phyloP scores from a whole-genome alignment of 345 rosid genomes.

The Microthlaspi erraticum region DNA sequence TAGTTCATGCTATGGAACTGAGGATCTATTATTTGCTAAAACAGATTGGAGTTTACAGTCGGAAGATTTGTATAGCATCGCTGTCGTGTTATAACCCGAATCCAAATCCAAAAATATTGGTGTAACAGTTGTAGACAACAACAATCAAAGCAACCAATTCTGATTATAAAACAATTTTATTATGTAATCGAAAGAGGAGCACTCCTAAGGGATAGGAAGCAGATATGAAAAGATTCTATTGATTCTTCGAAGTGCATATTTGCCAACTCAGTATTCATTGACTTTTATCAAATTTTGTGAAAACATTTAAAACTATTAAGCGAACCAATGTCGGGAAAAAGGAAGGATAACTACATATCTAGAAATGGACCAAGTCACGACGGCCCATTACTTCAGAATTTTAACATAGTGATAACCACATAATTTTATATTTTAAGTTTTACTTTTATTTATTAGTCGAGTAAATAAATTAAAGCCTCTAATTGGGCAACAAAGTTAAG shows the following conservation, averaged over 20 bases:
- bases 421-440: too few relatives aligned
- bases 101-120: too few relatives aligned
- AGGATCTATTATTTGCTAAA: background rate
- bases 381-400: too few relatives aligned
- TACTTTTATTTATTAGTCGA: too few relatives aligned
- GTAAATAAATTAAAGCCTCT: background rate
- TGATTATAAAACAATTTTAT: background rate
- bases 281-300: background rate
- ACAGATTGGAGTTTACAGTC: background rate
- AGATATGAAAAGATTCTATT: background rate
- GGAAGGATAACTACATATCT: too few relatives aligned
- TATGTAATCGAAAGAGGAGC: background rate
- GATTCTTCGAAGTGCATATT: background rate
- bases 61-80: too few relatives aligned
- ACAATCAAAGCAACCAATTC: background rate
- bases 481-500: background rate
- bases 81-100: too few relatives aligned
- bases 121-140: too few relatives aligned
- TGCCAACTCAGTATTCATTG: conserved; percentile 5
- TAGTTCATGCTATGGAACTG: background rate
- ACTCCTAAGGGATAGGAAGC: background rate
- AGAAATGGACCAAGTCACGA: too few relatives aligned
- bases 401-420: too few relatives aligned
- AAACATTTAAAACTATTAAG: background rate
- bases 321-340: too few relatives aligned